A percentile compares a stretch with the other conserved stretches of the same genome.
Evolutionary conservation across 2,329 filamentous ascomycete genomes (phyloP).

Genomic region (Fusarium oxysporum): DNA sequence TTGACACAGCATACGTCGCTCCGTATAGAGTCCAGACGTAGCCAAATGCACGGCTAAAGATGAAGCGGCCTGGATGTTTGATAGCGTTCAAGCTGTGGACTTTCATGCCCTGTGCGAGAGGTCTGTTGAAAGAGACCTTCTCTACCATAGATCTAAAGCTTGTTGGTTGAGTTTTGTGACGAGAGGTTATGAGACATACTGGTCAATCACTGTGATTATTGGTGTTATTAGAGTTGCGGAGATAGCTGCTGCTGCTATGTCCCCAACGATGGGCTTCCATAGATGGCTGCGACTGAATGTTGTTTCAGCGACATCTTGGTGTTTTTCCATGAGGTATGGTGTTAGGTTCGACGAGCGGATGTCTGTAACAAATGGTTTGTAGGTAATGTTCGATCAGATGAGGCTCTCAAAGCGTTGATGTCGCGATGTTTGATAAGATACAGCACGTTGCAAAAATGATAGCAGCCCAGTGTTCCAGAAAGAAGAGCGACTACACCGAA

Average conservation of each 20-base stretch:
- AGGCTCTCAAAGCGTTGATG: neutral
- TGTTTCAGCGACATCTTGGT: slow-evolving; percentile 13
- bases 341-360: fast-evolving
- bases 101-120: slow-evolving; percentile 29
- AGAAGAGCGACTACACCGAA: neutral
- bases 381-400: too few species aligned
- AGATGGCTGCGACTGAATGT: slow-evolving; percentile 7
- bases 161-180: neutral
- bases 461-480: neutral
- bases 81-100: slow-evolving; percentile 25
- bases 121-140: slow-evolving; percentile 38
- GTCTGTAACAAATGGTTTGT: neutral
- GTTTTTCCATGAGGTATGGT: slow-evolving; percentile 22
- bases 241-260: slow-evolving; percentile 42
- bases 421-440: neutral
- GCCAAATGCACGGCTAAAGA: slow-evolving; percentile 42
- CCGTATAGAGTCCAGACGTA: slow-evolving; percentile 48
- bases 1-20: slow-evolving; percentile 46
- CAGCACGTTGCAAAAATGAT: neutral
- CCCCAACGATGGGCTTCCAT: slow-evolving; percentile 38
- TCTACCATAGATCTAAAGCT: slow-evolving; percentile 34
- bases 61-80: slow-evolving; percentile 39
- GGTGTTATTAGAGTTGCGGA: slow-evolving; percentile 47
- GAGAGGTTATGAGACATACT: slow-evolving; percentile 9
- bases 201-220: slow-evolving; percentile 46